A percentile compares a stretch with the other conserved stretches of the same genome.
These are phyloP conservation scores for Apiospora hydei DNA, from an alignment of 2,329 filamentous ascomycete genomes.

Conservation along the genomic window DNA sequence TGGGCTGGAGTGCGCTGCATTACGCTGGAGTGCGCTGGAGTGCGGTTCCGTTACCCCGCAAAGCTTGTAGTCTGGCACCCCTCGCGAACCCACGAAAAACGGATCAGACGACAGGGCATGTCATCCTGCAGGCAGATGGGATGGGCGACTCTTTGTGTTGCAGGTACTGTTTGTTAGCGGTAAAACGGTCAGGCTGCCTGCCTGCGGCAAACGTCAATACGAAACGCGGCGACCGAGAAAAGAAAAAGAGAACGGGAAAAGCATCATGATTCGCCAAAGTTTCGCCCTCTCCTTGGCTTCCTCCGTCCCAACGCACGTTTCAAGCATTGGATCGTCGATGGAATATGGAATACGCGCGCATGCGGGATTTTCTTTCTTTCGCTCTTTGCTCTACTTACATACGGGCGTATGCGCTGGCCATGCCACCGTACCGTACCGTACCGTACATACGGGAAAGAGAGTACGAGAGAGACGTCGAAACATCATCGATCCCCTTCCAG, in stretches of 20 bases:
- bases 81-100: not conserved
- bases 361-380: not conserved
- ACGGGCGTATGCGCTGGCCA: not conserved
- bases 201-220: not conserved
- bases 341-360: not conserved
- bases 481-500: not conserved
- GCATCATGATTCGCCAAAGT: conserved; percentile 10
- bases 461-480: not conserved
- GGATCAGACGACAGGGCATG: conserved; percentile 18
- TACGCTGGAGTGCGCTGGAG: too few species aligned
- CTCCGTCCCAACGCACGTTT: not conserved
- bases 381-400: not conserved
- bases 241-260: not conserved
- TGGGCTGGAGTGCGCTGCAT: too few species aligned
- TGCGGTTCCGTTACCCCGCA: conserved; percentile 1
- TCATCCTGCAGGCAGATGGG: conserved; percentile 2
- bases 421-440: not conserved
- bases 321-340: conserved; percentile 18
- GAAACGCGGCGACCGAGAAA: not conserved
- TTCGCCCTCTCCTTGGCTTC: not conserved
- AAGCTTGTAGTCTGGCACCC: conserved; percentile 15
- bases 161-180: too few species aligned
- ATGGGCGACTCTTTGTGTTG: not conserved
- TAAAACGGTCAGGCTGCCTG: not conserved
- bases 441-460: not conserved